Percentiles rank a stretch among this genome's conserved stretches.
Conservation (phyloP, 331 rosid genomes). For the Pyrus hybrid region DNA sequence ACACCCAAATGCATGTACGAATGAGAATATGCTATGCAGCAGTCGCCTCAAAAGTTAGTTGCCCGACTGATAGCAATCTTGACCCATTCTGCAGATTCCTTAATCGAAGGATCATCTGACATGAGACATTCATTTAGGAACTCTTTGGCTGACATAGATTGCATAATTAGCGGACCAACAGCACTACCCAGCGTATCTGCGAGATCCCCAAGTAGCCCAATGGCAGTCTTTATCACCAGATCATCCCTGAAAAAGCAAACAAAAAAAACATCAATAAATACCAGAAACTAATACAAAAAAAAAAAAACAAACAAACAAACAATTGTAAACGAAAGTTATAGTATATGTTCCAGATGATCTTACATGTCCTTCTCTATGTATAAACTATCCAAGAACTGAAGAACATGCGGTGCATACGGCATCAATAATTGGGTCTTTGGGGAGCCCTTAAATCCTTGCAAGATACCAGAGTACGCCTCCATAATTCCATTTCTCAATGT, state of each 20-base stretch:
- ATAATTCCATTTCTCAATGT: slow-evolving; percentile 73
- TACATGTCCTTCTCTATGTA: slow-evolving; percentile 70
- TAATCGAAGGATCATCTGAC: slow-evolving; percentile 63
- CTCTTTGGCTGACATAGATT: slow-evolving; percentile 67
- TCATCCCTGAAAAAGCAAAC: slow-evolving; percentile 58
- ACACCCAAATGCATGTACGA: slow-evolving; percentile 65
- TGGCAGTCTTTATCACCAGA: slow-evolving; percentile 65
- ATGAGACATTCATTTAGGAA: slow-evolving; percentile 69
- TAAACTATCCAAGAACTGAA: slow-evolving; percentile 74
- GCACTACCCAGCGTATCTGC: slow-evolving; percentile 71
- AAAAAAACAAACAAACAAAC: no score
- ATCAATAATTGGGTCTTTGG: slow-evolving; percentile 62
- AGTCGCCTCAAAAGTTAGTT: slow-evolving; percentile 47
- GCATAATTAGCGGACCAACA: slow-evolving; percentile 63
- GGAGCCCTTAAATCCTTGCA: slow-evolving; percentile 83
- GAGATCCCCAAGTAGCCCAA: slow-evolving; percentile 81
- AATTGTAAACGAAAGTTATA: background rate
- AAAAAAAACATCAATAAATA: background rate
- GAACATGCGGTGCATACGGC: slow-evolving; percentile 65
- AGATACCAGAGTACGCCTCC: slow-evolving; percentile 79
- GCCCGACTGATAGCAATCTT: slow-evolving; percentile 71
- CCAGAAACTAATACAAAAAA: background rate
- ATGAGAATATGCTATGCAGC: slow-evolving; percentile 19
- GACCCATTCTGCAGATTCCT: slow-evolving; percentile 89
- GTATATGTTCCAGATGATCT: slow-evolving; percentile 9